These are phyloP conservation scores for Mycena rosella DNA, from an alignment of 768 basidiomycete genomes.

Conservation along the genomic window DNA sequence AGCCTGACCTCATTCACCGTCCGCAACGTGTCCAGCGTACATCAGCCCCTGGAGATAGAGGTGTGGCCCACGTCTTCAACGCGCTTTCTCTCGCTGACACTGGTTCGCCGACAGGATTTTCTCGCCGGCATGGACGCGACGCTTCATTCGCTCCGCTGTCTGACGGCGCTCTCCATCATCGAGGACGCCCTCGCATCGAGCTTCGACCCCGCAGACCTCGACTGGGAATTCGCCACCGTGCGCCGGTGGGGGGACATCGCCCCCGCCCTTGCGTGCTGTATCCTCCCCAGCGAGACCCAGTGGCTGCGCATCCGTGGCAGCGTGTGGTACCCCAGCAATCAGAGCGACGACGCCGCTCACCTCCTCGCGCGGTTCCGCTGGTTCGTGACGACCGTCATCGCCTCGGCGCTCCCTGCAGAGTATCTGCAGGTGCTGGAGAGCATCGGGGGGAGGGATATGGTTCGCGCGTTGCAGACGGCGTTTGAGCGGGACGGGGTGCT, in stretches of 20 bases:
- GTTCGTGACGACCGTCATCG: slow-evolving; percentile 8
- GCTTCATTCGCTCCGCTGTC: background rate
- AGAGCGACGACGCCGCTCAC: background rate
- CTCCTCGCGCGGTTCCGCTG: background rate
- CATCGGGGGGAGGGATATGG: background rate
- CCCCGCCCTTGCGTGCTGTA: background rate
- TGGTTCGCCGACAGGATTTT: background rate
- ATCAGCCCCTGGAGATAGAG: background rate
- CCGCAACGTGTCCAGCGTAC: background rate
- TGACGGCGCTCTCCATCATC: background rate
- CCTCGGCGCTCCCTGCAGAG: slow-evolving; percentile 5
- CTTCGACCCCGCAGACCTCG: background rate
- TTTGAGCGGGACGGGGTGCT: background rate
- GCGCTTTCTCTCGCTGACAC: background rate
- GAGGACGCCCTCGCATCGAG: background rate
- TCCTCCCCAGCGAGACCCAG: slow-evolving; percentile 11
- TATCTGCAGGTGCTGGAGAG: slow-evolving; percentile 3
- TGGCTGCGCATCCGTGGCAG: background rate
- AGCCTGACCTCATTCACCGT: background rate
- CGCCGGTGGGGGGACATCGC: slow-evolving; percentile 14
- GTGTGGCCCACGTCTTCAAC: background rate
- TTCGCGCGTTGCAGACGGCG: background rate
- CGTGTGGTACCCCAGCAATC: slow-evolving; percentile 7
- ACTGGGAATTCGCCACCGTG: slow-evolving; percentile 8
- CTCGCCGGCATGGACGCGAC: background rate